Evolutionary conservation across 169 alveolate species (phyloP).

Genomic region (Eimeria praecox): DNA sequence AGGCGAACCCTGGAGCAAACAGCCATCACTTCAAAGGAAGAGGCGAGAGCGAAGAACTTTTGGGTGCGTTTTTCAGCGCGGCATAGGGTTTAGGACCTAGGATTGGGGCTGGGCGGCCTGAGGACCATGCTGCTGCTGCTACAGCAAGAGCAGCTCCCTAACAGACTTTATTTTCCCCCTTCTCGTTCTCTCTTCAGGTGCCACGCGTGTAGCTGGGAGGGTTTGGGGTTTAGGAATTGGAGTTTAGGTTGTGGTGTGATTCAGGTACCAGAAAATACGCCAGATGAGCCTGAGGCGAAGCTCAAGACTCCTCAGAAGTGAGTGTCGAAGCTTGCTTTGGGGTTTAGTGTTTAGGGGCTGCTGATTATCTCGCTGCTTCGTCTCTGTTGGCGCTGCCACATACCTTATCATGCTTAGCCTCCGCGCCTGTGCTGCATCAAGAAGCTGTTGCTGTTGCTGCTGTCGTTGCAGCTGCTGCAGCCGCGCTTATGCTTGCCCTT

Average conservation of each 20-base stretch:
- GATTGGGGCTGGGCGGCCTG: not conserved
- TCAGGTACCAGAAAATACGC: constrained; percentile 69
- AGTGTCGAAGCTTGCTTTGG: not conserved
- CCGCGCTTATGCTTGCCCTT: not conserved
- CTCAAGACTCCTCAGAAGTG: constrained; percentile 56
- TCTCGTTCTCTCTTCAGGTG: not conserved
- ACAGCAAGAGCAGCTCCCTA: not conserved
- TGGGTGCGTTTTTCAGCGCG: constrained; percentile 33
- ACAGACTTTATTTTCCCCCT: not conserved
- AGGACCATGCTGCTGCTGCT: not conserved
- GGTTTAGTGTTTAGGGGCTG: not conserved
- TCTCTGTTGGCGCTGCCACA: not conserved
- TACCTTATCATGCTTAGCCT: not conserved
- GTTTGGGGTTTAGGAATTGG: not conserved
- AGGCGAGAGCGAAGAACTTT: constrained; percentile 75
- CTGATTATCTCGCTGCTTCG: not conserved
- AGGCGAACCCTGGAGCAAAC: constrained; percentile 45
- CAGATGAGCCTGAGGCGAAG: constrained; percentile 67
- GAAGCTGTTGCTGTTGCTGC: not conserved
- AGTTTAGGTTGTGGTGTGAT: not conserved
- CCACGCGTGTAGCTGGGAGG: not conserved
- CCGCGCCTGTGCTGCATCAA: not conserved
- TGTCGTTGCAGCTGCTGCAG: not conserved
- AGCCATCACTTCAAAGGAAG: constrained; percentile 60
- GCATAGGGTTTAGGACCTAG: not conserved